These are phyloP conservation scores for Dendryphion nanum DNA, from an alignment of 2,329 filamentous ascomycete genomes.

Conservation along the genomic window DNA sequence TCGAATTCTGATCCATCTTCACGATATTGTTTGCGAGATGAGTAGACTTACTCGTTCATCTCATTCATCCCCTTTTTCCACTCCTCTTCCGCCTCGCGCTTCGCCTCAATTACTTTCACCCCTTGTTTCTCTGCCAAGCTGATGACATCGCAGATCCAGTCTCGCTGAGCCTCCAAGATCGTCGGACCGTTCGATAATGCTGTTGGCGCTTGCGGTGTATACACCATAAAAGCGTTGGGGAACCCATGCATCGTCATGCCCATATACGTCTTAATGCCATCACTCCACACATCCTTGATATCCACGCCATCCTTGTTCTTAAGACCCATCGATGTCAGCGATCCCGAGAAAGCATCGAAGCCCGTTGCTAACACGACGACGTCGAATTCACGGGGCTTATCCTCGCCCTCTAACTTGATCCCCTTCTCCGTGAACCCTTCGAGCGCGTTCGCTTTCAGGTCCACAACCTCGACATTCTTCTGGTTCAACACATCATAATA, in stretches of 20 bases:
- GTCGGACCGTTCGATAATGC: constrained; percentile 45
- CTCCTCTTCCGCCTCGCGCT: constrained; percentile 29
- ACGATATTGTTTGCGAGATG: too few species aligned
- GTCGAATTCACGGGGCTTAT: constrained; percentile 53
- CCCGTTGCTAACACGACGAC: constrained; percentile 50
- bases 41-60: constrained; percentile 19
- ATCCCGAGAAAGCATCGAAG: constrained; percentile 43
- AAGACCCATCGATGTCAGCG: constrained; percentile 31
- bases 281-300: constrained; percentile 38
- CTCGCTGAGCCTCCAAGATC: constrained; percentile 41
- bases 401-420: constrained; percentile 47
- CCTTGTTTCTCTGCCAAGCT: constrained; percentile 23
- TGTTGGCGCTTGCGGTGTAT: constrained; percentile 39
- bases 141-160: constrained; percentile 41
- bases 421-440: constrained; percentile 49
- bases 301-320: constrained; percentile 30
- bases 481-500: constrained; percentile 42
- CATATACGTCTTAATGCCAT: constrained; percentile 38
- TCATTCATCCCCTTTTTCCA: constrained; percentile 37
- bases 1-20: not conserved
- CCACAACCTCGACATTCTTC: constrained; percentile 50
- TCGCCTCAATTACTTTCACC: constrained; percentile 32
- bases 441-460: constrained; percentile 40
- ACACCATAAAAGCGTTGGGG: constrained; percentile 41
- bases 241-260: constrained; percentile 40